Conservation (phyloP, 2,329 filamentous ascomycete genomes). For the Curvularia sp. region DNA sequence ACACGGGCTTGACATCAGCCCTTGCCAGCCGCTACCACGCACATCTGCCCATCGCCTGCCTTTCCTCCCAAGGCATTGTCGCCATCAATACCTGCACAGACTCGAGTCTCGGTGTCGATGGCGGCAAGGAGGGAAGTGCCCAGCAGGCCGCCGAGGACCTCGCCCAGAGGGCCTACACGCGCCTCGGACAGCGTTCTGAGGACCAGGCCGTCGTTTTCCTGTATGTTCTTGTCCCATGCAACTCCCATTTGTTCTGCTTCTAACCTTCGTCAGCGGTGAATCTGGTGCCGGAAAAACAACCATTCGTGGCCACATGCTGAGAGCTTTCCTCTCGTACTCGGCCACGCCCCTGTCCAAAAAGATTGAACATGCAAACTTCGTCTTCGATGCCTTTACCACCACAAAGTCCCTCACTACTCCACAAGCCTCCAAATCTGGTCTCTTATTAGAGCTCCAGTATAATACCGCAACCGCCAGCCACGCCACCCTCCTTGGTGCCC, state of each 20-base stretch:
- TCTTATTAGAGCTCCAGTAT: constrained; percentile 97
- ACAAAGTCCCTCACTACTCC: constrained; percentile 96
- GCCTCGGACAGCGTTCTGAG: constrained; percentile 86
- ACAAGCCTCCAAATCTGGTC: constrained; percentile 91
- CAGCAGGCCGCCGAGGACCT: constrained; percentile 93
- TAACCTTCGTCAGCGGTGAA: constrained; percentile 72
- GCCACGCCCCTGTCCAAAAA: constrained; percentile 93
- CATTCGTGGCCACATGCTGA: constrained; percentile 84
- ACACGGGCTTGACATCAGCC: constrained; percentile 80
- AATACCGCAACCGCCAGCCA: constrained; percentile 85
- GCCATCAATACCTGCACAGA: constrained; percentile 94
- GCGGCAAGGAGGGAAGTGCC: constrained; percentile 87
- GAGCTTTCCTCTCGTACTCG: constrained; percentile 84
- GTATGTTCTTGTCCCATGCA: constrained; percentile 62
- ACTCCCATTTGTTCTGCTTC: background rate
- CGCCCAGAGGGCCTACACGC: constrained; percentile 82
- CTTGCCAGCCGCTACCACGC: constrained; percentile 91
- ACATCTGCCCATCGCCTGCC: constrained; percentile 81
- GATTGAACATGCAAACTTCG: constrained; percentile 88
- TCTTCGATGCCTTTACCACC: constrained; percentile 95
- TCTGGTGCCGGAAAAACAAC: constrained; percentile 97
- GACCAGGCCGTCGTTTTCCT: constrained; percentile 93
- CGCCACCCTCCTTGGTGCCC: constrained; percentile 89
- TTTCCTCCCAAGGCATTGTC: constrained; percentile 91
- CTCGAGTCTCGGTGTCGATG: constrained; percentile 86